Base-by-base conservation (phyloP, 2,329 filamentous ascomycete genomes). In the Nothophaeocryptopus gaeumannii region DNA sequence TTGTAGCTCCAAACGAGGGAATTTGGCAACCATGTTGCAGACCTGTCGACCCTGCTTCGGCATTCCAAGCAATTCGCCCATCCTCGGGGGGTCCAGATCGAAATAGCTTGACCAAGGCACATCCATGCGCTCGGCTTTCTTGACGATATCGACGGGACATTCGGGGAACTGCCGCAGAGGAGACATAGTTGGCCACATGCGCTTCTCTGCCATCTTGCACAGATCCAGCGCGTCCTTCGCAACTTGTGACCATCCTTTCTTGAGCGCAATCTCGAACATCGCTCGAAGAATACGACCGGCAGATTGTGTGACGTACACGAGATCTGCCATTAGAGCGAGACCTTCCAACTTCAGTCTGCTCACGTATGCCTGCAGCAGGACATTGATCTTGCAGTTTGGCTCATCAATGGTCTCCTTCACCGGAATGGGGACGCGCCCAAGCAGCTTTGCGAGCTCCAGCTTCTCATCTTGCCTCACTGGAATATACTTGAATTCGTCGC, bases 121-220 rank as follows among this genome's bases (percentile, higher is more conserved):
- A 60, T 96, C 91, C 54, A 97, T 95, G 59, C 91, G 82, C 74
- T 99, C 93, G 2, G 91, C 86, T 72, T 97, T 97, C 59, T 89
- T 84, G 41, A 97, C 76, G 45, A 97, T 88, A 51, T 97, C 92
- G 35, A 83, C 78, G 2, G 91, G 84, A 64, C 90, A 96, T 34
- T 76, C 74, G 3, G 86, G 82, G 66, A 99, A 99, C 65, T 99
- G 93, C 46, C 93, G 83, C 30, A 99, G 77, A 9, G 95, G 93
- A 33, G 89, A 89, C 93, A 97, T 99, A 5, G 92, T 97, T 11
- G 92, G 91, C 93, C 93, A 99, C 95, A 99, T 99, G 42, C 95
- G 82, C 78, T 96, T 96, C 75, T 99, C 93, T 0, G 92, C 93
- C 89, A 96, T 97, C 75, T 99, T 99, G 74, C 95, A 99, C 45